phyloP scores from a whole-genome alignment of 768 basidiomycete species.

The Lactifluus echinatus region DNA sequence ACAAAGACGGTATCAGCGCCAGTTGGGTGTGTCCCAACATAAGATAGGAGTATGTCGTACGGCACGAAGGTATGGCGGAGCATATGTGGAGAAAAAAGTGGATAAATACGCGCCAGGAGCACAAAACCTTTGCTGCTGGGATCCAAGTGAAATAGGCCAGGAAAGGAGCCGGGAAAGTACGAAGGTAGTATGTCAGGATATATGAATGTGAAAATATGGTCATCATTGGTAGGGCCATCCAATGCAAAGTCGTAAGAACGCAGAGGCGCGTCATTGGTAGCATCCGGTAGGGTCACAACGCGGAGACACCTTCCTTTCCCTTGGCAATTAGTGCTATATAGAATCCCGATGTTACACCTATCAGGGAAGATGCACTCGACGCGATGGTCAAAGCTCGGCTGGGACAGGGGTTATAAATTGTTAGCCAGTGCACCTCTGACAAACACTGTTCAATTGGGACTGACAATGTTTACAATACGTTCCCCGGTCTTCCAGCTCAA shows the following conservation, averaged over 20 bases:
- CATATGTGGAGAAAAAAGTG: too few relatives aligned
- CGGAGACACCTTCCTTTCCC: not conserved
- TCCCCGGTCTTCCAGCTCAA: slow-evolving; percentile 8
- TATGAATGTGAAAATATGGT: not conserved
- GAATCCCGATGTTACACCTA: not conserved
- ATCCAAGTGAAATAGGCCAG: too few relatives aligned
- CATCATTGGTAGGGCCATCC: not conserved
- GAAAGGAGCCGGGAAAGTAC: too few relatives aligned
- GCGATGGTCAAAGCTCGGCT: not conserved
- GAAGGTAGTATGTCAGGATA: too few relatives aligned
- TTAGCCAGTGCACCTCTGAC: not conserved
- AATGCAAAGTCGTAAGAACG: not conserved
- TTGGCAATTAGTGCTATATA: not conserved
- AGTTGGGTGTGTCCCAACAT: too few relatives aligned
- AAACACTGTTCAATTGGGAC: not conserved
- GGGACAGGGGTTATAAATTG: not conserved
- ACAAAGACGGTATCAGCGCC: too few relatives aligned
- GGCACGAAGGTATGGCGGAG: too few relatives aligned
- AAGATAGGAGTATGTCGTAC: too few relatives aligned
- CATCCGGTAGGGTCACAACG: not conserved
- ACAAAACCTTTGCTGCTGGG: too few relatives aligned
- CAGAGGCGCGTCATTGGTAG: not conserved
- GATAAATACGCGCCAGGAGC: too few relatives aligned
- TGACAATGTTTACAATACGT: not conserved
- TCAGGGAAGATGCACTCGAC: not conserved